Evolutionary conservation across 2,329 filamentous ascomycete species (phyloP).

Genomic region (Diaporthe ampelina): DNA sequence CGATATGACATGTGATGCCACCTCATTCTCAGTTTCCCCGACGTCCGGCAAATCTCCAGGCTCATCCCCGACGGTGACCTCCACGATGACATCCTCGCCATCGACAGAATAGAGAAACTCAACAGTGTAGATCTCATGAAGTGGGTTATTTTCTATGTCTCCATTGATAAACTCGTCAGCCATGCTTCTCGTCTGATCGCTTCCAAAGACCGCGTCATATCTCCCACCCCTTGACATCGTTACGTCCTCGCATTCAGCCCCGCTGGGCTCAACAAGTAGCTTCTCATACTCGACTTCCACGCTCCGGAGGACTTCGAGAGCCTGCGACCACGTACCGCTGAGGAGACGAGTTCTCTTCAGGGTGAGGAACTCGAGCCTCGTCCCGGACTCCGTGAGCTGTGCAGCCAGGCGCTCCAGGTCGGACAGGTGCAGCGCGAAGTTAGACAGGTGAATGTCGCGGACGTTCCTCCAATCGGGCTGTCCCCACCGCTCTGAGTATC

Average conservation of each 20-base stretch:
- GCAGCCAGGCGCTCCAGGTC: conserved; percentile 23
- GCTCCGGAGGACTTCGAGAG: conserved; percentile 29
- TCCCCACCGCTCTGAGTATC: background rate
- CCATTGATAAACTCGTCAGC: conserved; percentile 34
- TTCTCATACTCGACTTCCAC: conserved; percentile 32
- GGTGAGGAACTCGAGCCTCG: conserved; percentile 34
- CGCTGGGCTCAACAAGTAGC: conserved; percentile 26
- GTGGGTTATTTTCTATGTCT: conserved; percentile 22
- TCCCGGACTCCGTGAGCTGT: background rate
- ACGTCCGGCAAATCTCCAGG: background rate
- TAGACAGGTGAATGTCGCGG: conserved; percentile 32
- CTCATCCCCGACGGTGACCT: conserved; percentile 15
- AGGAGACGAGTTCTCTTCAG: conserved; percentile 24
- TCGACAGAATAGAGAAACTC: background rate
- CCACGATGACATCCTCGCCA: conserved; percentile 19
- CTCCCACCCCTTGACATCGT: background rate
- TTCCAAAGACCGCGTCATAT: conserved; percentile 26
- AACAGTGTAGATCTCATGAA: background rate
- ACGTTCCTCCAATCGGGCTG: background rate
- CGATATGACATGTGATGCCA: background rate
- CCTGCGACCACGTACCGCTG: conserved; percentile 32
- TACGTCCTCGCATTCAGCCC: conserved; percentile 31
- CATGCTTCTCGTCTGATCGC: background rate
- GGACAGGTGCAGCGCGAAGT: conserved; percentile 16
- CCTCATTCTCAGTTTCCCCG: background rate